A percentile compares a stretch with the other conserved stretches of the same genome.
Conservation (phyloP, 176 grass and related monocot species). For the Pontederia crassipes region DNA sequence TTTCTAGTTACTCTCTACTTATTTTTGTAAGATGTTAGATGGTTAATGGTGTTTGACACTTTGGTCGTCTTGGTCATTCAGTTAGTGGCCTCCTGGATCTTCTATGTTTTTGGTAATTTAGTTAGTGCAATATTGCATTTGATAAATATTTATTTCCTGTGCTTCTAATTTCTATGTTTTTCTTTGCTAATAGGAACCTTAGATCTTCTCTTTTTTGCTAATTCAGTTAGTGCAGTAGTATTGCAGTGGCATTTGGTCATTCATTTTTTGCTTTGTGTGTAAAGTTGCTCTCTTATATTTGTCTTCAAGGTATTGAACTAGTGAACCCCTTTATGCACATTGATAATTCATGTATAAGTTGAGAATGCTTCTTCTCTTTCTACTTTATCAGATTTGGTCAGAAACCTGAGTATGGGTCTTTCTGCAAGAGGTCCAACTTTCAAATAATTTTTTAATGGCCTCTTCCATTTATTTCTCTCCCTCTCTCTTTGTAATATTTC, state of each 20-base stretch:
- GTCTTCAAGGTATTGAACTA: constrained; percentile 36
- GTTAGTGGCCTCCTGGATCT: too few relatives aligned
- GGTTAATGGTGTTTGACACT: too few relatives aligned
- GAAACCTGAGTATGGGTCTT: constrained; percentile 27
- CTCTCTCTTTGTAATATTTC: constrained; percentile 27
- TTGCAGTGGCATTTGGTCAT: constrained; percentile 26
- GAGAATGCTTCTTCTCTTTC: constrained; percentile 18
- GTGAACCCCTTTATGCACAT: constrained; percentile 21
- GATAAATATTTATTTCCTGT: too few relatives aligned
- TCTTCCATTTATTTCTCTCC: constrained; percentile 34
- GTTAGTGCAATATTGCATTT: too few relatives aligned
- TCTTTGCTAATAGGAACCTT: constrained; percentile 2
- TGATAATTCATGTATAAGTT: constrained; percentile 23
- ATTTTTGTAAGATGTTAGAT: too few relatives aligned
- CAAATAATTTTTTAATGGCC: constrained; percentile 29
- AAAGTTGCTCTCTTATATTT: constrained; percentile 31
- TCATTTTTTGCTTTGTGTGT: constrained; percentile 39
- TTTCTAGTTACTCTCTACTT: too few relatives aligned
- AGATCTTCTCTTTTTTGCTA: not conserved
- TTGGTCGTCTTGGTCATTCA: too few relatives aligned
- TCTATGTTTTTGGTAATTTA: too few relatives aligned
- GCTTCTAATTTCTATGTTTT: not conserved
- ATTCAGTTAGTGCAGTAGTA: too few relatives aligned
- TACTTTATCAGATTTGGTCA: constrained; percentile 33
- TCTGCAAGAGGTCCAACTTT: constrained; percentile 25